Evolutionary conservation across 768 basidiomycete species (phyloP), one percentile per base, ranked within the genome.

Genomic region (Pholiota microspora): DNA sequence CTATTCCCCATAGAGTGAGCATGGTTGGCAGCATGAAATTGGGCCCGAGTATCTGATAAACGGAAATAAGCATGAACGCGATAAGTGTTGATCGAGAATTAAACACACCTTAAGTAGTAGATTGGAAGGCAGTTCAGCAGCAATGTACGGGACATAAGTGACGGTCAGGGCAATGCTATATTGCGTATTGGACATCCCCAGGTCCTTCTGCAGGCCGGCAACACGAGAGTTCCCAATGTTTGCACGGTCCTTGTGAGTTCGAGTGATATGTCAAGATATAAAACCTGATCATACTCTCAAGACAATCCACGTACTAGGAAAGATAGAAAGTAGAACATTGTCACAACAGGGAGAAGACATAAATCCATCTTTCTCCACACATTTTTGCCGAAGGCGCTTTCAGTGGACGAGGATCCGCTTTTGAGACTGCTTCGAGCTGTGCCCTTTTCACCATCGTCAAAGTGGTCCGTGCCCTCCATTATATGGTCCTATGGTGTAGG

Each of bases 181-280:
- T 64, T 62, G 16, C 12, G 60, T 54, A 13, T 27, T 27, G 28
- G 25, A 16, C 68, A 70, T 68, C 1, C 53, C 44, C 12, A 70
- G 58, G 49, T 66, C 66, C 6, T 45, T 35, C 54, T 70, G 67
- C 24, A 70, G 53, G 15, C 64, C 63, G 0, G 64, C 68, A 23
- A 70, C 56, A 7, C 69, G 64, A n/a, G 69, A 68, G 54, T 70
- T 70, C 15, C 69, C 69, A 46, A 70, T 64, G 46, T 70, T 70
- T 31, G 29, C 29, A 31, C 29, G 29, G 29, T 31, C 29, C 29
- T 31, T 6, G 29, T 31, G 12, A 6, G 29, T 6, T 31, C 6
- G 29, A n/a, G n/a, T n/a, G n/a, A n/a, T n/a, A n/a, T n/a, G n/a
- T n/a, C n/a, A n/a, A n/a, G n/a, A n/a, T n/a, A n/a, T n/a, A n/a